phyloP scores from a whole-genome alignment of 768 basidiomycete species.

The Psilocybe subaeruginosa region DNA sequence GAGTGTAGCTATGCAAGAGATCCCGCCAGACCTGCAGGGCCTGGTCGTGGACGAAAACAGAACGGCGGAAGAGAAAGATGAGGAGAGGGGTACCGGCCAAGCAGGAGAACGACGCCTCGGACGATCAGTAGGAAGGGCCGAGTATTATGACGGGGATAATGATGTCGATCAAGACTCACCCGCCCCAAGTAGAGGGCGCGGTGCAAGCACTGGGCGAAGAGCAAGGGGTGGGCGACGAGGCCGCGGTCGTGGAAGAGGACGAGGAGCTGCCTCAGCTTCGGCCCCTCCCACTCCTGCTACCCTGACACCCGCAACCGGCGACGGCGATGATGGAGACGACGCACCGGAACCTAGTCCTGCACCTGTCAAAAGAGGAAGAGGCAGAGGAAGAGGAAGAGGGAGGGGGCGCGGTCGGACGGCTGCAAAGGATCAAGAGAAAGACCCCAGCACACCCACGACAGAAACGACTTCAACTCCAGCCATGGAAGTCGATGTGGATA shows the following conservation, averaged over 20 bases:
- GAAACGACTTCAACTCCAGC: constrained; percentile 38
- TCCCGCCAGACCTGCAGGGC: constrained; percentile 88
- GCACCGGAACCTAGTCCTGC: constrained; percentile 13
- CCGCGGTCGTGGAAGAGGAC: constrained; percentile 27
- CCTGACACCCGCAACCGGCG: constrained; percentile 15
- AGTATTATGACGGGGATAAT: constrained; percentile 74
- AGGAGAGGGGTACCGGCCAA: constrained; percentile 58
- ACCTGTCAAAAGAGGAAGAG: constrained; percentile 32
- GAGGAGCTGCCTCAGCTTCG: constrained; percentile 18
- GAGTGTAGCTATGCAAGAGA: constrained; percentile 95
- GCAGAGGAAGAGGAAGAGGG: constrained; percentile 36
- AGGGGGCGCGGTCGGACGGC: constrained; percentile 38
- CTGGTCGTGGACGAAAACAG: constrained; percentile 75
- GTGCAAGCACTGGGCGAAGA: constrained; percentile 24
- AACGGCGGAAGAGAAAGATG: constrained; percentile 68
- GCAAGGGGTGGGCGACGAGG: constrained; percentile 29
- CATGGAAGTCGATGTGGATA: constrained; percentile 29
- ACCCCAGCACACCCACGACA: constrained; percentile 24
- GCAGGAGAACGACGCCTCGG: constrained; percentile 62
- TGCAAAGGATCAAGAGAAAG: constrained; percentile 25
- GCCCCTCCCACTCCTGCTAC: constrained; percentile 11
- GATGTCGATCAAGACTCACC: constrained; percentile 58
- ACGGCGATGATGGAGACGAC: constrained; percentile 24
- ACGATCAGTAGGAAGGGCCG: constrained; percentile 58
- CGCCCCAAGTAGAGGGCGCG: constrained; percentile 21